phyloP scores from a whole-genome alignment of 1,139 yeast genomes.

The Yamadazyma mexicana region DNA sequence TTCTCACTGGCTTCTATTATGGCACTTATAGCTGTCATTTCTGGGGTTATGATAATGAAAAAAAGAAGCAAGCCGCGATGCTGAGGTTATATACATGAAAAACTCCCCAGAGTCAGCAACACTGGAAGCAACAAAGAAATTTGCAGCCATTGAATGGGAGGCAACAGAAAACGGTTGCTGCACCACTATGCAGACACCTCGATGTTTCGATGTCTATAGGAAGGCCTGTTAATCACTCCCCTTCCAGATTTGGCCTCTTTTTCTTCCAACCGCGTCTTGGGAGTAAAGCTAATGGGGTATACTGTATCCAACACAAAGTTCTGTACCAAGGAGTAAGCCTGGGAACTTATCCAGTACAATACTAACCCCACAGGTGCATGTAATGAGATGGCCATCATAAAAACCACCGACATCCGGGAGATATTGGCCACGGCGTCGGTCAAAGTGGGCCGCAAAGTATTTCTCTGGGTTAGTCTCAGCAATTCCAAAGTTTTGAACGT shows the following conservation, averaged over 20 bases:
- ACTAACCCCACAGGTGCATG: conserved; percentile 85
- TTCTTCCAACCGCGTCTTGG: conserved; percentile 23
- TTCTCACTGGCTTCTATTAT: conserved; percentile 3
- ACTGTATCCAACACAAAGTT: conserved; percentile 69
- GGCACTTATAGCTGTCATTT: background rate
- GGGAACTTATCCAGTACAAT: conserved; percentile 86
- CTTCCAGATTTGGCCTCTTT: background rate
- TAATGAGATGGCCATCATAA: conserved; percentile 79
- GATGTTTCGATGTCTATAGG: background rate
- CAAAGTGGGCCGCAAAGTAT: conserved; percentile 54
- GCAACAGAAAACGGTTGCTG: too few species aligned
- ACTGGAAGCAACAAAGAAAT: too few species aligned
- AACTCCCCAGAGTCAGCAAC: too few species aligned
- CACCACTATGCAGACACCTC: too few species aligned
- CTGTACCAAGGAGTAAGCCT: conserved; percentile 70
- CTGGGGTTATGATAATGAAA: too few species aligned
- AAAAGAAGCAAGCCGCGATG: background rate
- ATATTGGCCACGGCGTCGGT: conserved; percentile 62
- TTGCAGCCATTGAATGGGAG: too few species aligned
- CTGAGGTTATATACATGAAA: background rate
- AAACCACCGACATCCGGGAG: conserved; percentile 72
- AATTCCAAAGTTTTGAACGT: conserved; percentile 54
- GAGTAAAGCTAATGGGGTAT: conserved; percentile 59
- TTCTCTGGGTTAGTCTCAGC: conserved; percentile 40
- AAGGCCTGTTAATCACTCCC: background rate